phyloP scores from a whole-genome alignment of 371 early-diverging fungal species.

The Polyrhizophydium stewartii region DNA sequence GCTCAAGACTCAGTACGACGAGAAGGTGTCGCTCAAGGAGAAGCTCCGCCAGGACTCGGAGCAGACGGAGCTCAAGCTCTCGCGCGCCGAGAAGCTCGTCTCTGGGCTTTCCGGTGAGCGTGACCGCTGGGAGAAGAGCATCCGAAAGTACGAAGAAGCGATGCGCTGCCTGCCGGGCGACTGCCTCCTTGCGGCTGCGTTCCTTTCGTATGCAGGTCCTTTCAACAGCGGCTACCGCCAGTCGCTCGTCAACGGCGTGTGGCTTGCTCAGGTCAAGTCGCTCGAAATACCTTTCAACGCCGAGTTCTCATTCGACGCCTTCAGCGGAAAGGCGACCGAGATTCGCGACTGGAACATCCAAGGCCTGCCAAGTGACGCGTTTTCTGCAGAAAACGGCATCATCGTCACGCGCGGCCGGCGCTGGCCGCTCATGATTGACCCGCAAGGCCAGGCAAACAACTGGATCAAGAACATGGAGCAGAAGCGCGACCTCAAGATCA shows the following conservation, averaged over 20 bases:
- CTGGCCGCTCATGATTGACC: slow-evolving; percentile 57
- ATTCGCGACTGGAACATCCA: slow-evolving; percentile 53
- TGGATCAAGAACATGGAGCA: slow-evolving; percentile 53
- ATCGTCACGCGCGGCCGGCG: slow-evolving; percentile 49
- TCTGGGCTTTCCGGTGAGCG: slow-evolving; percentile 50
- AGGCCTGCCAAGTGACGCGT: slow-evolving; percentile 48
- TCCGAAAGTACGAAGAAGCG: slow-evolving; percentile 45
- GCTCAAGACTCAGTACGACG: slow-evolving; percentile 51
- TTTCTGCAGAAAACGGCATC: slow-evolving; percentile 53
- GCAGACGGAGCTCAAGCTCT: slow-evolving; percentile 45
- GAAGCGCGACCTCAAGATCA: slow-evolving; percentile 39
- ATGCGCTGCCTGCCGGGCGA: slow-evolving; percentile 46
- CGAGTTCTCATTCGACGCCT: slow-evolving; percentile 42
- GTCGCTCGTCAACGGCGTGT: slow-evolving; percentile 34
- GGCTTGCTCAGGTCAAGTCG: slow-evolving; percentile 43
- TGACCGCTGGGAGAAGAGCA: slow-evolving; percentile 50
- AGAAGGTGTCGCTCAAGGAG: slow-evolving; percentile 47
- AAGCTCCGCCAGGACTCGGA: slow-evolving; percentile 48
- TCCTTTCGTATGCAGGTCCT: slow-evolving; percentile 52
- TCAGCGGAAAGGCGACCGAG: slow-evolving; percentile 45
- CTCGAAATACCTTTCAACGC: slow-evolving; percentile 47
- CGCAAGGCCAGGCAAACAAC: slow-evolving; percentile 50
- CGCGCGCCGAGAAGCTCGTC: slow-evolving; percentile 50
- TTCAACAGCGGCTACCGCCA: slow-evolving; percentile 45
- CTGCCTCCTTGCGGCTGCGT: slow-evolving; percentile 48